A percentile compares a stretch with the other conserved stretches of the same genome.
These are phyloP conservation scores for Sphaceloma murrayae DNA, from an alignment of 2,329 filamentous ascomycete species.

Conservation along the genomic window DNA sequence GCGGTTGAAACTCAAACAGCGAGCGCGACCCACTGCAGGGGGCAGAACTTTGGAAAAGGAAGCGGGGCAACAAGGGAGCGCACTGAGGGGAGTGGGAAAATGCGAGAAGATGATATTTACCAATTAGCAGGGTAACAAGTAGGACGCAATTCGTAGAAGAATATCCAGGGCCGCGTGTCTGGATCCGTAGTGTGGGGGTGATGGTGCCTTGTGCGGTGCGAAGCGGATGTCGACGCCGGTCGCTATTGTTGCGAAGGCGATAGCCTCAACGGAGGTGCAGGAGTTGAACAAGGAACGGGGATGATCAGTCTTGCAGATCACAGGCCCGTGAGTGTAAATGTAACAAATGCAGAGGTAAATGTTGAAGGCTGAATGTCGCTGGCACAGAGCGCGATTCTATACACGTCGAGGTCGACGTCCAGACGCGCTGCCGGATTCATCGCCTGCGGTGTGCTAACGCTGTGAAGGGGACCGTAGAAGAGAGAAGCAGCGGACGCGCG, in stretches of 20 bases:
- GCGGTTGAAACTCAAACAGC: slow-evolving; percentile 1
- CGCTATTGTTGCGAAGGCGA: not conserved
- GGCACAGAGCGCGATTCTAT: too few species aligned
- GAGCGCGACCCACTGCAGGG: too few species aligned
- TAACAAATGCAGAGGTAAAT: slow-evolving; percentile 1
- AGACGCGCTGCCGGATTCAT: slow-evolving; percentile 3
- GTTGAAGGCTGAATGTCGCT: too few species aligned
- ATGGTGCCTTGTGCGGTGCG: too few species aligned
- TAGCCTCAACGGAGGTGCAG: slow-evolving; percentile 4
- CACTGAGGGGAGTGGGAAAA: not conserved
- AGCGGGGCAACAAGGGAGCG: not conserved
- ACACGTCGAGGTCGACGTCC: slow-evolving; percentile 6
- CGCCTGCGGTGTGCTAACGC: not conserved
- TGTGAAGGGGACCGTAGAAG: not conserved
- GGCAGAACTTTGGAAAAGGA: not conserved
- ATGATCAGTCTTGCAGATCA: not conserved
- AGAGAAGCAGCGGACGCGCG: not conserved
- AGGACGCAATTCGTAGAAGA: not conserved
- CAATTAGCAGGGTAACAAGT: slow-evolving; percentile 1
- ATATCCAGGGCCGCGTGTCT: slow-evolving; percentile 6
- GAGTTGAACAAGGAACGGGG: not conserved
- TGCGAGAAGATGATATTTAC: slow-evolving; percentile 5
- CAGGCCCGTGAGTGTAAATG: slow-evolving; percentile 2
- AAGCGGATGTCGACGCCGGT: slow-evolving; percentile 11
- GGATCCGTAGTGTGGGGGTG: too few species aligned